Base-by-base conservation (phyloP, 495 filamentous ascomycete species). In the Penicillium malachiteum region DNA sequence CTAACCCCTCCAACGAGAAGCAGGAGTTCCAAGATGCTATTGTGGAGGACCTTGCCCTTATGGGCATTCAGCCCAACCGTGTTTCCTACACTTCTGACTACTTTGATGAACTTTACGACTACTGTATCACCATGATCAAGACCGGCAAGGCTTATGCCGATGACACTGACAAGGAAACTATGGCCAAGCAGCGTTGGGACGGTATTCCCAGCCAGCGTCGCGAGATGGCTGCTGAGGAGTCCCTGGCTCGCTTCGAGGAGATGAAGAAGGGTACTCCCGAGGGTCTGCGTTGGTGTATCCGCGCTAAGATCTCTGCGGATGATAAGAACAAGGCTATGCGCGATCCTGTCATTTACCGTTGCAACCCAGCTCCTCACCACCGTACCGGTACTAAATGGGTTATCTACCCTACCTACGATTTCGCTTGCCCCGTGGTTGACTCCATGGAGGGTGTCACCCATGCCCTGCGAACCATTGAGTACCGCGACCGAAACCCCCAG, bases 351-450 rank as follows among this genome's bases (percentile, higher is more conserved):
- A 94, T 97, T 73, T 97, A 97, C 76, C 88, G 92, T 56, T 96
- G 90, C 68, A 81, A 82, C 70, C 78, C 85, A 12, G 73, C 84
- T n/a, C 74, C 81, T 5, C 94, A 97, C 69, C 93, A 96, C 76
- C 88, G 94, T 42, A 97, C 93, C 7, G 93, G 93, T 38, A 78
- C 78, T 21, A 85, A 83, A 60, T 97, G 92, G 90, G 96, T 95
- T 75, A 87, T 95, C 61, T 97, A 97, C 77, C 93, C 93, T 0
- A 97, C 90, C 45, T 97, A 97, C 68, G 92, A 96, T 71, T 94
- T 96, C 65, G 87, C 87, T 57, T 96, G 91, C 71, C 94, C 95
- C 12, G 84, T 97, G 38, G 85, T 98, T 42, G 94, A 98, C 72
- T 84, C 85, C 26, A 72, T 92, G 60, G 92, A 97, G 74, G 92